Percentiles rank a stretch among this genome's conserved stretches.
Evolutionary conservation across 768 basidiomycete genomes (phyloP).

Genomic region (Austroboletus festivus): DNA sequence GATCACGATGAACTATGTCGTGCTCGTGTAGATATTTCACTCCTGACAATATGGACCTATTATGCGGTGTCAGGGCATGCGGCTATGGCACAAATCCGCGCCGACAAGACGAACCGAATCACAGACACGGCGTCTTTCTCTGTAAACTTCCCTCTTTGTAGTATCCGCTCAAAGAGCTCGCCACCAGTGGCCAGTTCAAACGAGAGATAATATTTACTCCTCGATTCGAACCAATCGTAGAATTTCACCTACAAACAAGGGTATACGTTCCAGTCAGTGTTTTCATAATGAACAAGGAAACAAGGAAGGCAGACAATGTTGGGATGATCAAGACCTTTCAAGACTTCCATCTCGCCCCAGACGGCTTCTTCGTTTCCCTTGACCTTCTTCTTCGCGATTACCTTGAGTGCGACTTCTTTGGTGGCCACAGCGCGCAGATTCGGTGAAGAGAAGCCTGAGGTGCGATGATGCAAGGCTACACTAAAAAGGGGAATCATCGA

Average conservation of each 20-base stretch:
- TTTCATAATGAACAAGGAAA: no score
- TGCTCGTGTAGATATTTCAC: slow-evolving; percentile 88
- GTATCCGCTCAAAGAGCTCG: slow-evolving; percentile 89
- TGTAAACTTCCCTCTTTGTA: slow-evolving; percentile 85
- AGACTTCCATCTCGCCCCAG: slow-evolving; percentile 90
- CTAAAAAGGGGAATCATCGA: slow-evolving; percentile 32
- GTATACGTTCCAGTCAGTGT: no score
- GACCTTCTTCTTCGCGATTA: slow-evolving; percentile 94
- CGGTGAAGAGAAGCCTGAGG: slow-evolving; percentile 24
- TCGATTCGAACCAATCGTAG: slow-evolving; percentile 94
- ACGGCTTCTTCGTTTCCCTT: slow-evolving; percentile 87
- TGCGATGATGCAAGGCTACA: slow-evolving; percentile 18
- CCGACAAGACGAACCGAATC: slow-evolving; percentile 49
- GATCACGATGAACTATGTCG: slow-evolving; percentile 93
- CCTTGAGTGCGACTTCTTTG: slow-evolving; percentile 82
- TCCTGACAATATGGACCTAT: slow-evolving; percentile 77
- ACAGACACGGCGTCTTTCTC: slow-evolving; percentile 86
- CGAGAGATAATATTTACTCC: slow-evolving; percentile 91
- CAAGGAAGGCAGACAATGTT: slow-evolving; percentile 89
- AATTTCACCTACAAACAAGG: slow-evolving; percentile 73
- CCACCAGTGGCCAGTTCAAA: slow-evolving; percentile 95
- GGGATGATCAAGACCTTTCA: slow-evolving; percentile 85
- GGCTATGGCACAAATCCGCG: background rate
- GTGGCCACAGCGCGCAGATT: slow-evolving; percentile 34
- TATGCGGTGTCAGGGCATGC: background rate